Evolutionary conservation across 1,139 yeast species (phyloP), one percentile per base, ranked within the genome.

Genomic region (Taiozyma sp.): DNA sequence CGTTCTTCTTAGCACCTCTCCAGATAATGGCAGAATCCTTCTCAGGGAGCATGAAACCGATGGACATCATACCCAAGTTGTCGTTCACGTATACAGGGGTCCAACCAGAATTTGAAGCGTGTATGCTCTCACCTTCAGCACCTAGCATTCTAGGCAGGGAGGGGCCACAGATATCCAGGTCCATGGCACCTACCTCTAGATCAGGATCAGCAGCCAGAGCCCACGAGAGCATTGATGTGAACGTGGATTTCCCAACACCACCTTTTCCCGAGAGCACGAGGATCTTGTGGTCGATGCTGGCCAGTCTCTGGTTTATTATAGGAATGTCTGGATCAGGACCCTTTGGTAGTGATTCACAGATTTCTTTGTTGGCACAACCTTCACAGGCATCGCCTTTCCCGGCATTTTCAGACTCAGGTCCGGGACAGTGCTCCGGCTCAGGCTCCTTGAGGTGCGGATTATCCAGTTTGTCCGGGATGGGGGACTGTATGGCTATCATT

Each of bases 351-450:
- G 95, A 80, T 48, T 92, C 84, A 70, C 99, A 95, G 5, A 92
- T 87, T 49, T 78, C 82, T 69, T 93, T 92, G 69, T 95, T 93
- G 19, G 98, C 96, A 72, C 99, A 95, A 16, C 97, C 97, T 16
- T 74, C 77, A 67, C 99, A 95, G 14, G 98, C 96, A 64, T 89
- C 96, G 2, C 90, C 93, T 63, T 85, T 82, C 9, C 99, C 99
- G 2, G 99, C 99, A 50, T 73, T 71, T 58, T 90, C 97, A 2
- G 96, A 87, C 65, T 92, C 97, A 1, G 98, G 96, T 0, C 99
- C 99, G 0, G 99, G 99, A 73, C 99, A 93, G 69, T 93, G 98
- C 64, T 91, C 97, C 2, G 97, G 97, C 62, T 87, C 91, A 2
- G 88, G 85, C 19, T 65, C 70, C 41, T 69, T 65, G 40, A 62